Evolutionary conservation across 2,329 filamentous ascomycete species (phyloP).

Genomic region (Fusarium subtropicale): DNA sequence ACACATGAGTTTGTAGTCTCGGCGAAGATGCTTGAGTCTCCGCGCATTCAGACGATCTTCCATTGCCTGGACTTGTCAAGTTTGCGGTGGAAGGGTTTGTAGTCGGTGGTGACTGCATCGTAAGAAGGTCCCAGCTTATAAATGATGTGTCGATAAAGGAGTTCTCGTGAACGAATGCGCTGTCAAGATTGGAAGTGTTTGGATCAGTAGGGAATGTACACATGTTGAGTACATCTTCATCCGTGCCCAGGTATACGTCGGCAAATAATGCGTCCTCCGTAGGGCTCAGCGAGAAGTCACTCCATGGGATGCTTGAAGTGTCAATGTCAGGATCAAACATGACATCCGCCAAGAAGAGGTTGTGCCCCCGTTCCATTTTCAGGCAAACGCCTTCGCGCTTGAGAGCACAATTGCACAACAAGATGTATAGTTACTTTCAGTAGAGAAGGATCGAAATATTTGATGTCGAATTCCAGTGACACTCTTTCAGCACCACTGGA

Average conservation of each 20-base stretch:
- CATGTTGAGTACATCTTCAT: neutral
- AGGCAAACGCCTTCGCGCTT: neutral
- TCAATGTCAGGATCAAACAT: neutral
- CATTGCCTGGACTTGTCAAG: neutral
- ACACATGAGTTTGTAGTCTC: neutral
- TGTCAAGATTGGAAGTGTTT: neutral
- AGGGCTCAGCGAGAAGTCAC: neutral
- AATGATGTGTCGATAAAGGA: neutral
- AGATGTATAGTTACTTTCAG: neutral
- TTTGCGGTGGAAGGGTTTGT: neutral
- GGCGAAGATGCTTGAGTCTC: neutral
- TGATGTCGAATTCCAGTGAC: neutral
- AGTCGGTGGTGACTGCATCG: neutral
- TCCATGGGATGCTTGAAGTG: neutral
- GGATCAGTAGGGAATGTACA: neutral
- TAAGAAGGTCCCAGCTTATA: neutral
- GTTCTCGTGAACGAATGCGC: neutral
- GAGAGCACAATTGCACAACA: neutral
- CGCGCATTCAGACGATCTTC: neutral
- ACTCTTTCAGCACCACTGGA: neutral
- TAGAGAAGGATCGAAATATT: neutral
- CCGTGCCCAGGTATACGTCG: neutral
- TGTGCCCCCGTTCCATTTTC: constrained; percentile 3
- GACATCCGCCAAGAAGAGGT: neutral
- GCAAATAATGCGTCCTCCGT: constrained; percentile 29